Evolutionary conservation across 2,329 filamentous ascomycete species (phyloP), one percentile per base, ranked within the genome.

Genomic region (Hypoxylon sp.): DNA sequence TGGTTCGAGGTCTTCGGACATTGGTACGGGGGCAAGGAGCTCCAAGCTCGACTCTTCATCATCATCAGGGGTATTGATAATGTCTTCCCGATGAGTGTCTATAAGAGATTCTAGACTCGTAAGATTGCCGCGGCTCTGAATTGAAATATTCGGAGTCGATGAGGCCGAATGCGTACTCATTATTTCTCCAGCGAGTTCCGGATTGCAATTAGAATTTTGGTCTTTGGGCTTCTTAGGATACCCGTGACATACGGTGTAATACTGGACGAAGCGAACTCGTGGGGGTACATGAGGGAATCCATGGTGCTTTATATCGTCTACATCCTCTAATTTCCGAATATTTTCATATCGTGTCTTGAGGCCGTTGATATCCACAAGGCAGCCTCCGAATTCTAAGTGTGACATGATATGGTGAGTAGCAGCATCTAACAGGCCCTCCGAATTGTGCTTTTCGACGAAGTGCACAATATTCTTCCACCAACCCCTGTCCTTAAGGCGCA

Each of bases 181-280:
- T 63, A 60, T 7, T 71, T 59, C 44, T 58, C 76, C 33, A 64
- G 73, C 8, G 57, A 55, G 53, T 63, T 66, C 40, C 64, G 64
- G 10, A 31, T 68, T 64, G 14, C 42, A 58, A 46, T 69, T 60
- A 8, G 53, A n/a, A 31, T 70, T 70, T 10, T 68, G 63, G 11
- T 62, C 54, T 70, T 84, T 83, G 13, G 79, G 78, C 61, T 79
- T 78, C 73, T 92, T 94, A 1, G 86, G 85, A 65, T 89, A 85
- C 2, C 94, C 94, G 8, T 91, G 91, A 72, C 92, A 94, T n/a
- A 92, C 87, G 0, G 94, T 97, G 77, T 95, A 97, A 78, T 97
- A 97, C 77, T 97, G 97, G 64, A 93, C 85, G 75, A 97, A 97
- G 14, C 94, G 87, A 10, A 96, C 88, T 58, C 91, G 84, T 2